Evolutionary conservation across 805 yeast genomes (phyloP).

Genomic region (Kluyveromyces starmeri): DNA sequence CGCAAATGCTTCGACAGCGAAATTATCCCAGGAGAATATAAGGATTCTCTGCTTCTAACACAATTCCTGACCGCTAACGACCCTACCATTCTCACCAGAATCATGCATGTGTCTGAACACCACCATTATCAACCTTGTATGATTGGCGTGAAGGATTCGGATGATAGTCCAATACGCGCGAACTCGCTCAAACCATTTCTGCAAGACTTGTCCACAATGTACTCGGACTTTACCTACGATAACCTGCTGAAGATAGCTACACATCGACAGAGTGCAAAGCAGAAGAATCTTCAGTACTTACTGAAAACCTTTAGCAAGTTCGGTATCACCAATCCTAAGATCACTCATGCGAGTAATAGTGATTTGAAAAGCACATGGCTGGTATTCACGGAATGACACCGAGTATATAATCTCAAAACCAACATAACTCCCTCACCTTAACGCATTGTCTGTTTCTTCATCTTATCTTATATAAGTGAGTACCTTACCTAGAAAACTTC

Average conservation of each 20-base stretch:
- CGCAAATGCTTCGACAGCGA: neutral
- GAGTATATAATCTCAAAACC: no score
- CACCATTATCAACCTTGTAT: neutral
- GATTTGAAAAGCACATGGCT: neutral
- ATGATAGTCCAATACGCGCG: conserved; percentile 1
- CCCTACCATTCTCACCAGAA: neutral
- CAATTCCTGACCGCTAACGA: neutral
- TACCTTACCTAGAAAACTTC: no score
- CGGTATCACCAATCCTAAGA: conserved; percentile 1
- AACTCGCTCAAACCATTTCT: conserved; percentile 17
- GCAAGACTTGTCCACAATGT: conserved; percentile 18
- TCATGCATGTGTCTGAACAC: neutral
- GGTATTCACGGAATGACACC: neutral
- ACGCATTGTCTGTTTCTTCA: no score
- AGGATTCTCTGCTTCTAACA: neutral
- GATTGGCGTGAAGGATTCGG: conserved; percentile 1
- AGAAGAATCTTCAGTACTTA: neutral
- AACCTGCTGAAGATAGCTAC: conserved; percentile 21
- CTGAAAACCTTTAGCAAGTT: conserved; percentile 1
- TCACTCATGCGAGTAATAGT: neutral
- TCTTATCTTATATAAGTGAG: no score
- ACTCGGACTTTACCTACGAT: conserved; percentile 19
- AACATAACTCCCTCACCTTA: no score
- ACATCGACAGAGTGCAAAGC: neutral
- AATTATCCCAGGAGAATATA: neutral